These are phyloP conservation scores for Singerocomus rubriflavus DNA, from an alignment of 1,284 basidiomycete genomes.

Conservation along the genomic window DNA sequence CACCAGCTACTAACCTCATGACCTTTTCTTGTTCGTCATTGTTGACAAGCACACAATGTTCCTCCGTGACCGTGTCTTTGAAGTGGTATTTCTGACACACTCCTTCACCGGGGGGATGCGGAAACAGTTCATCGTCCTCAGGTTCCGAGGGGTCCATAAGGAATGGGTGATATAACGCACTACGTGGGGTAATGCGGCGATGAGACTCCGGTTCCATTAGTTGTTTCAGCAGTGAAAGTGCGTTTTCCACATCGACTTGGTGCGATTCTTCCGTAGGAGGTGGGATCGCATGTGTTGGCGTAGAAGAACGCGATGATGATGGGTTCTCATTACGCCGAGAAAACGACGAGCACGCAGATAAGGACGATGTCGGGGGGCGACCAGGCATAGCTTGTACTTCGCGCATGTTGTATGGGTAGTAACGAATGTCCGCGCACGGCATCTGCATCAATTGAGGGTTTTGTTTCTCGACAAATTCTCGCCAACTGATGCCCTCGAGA, in stretches of 20 bases:
- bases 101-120: conserved; percentile 64
- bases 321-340: conserved; percentile 18
- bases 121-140: conserved; percentile 65
- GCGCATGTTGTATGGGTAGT: conserved; percentile 47
- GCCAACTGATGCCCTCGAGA: conserved; percentile 64
- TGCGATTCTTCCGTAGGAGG: conserved; percentile 41
- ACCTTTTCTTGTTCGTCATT: conserved; percentile 35
- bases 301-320: conserved; percentile 27
- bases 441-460: conserved; percentile 73
- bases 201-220: conserved; percentile 75
- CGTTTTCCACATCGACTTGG: conserved; percentile 56
- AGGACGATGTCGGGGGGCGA: conserved; percentile 36
- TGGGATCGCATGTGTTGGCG: conserved; percentile 31
- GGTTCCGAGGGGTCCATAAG: conserved; percentile 44
- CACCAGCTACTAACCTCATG: conserved; percentile 51
- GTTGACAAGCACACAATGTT: conserved; percentile 46
- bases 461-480: conserved; percentile 68
- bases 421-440: conserved; percentile 47
- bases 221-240: conserved; percentile 70
- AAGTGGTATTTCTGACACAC: conserved; percentile 59
- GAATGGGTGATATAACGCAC: conserved; percentile 78
- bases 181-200: conserved; percentile 70
- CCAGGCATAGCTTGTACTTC: conserved; percentile 10
- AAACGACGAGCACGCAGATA: conserved; percentile 25
- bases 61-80: conserved; percentile 53